phyloP scores from a whole-genome alignment of 306 rosid genomes.

The Psophocarpus tetragonolobus region DNA sequence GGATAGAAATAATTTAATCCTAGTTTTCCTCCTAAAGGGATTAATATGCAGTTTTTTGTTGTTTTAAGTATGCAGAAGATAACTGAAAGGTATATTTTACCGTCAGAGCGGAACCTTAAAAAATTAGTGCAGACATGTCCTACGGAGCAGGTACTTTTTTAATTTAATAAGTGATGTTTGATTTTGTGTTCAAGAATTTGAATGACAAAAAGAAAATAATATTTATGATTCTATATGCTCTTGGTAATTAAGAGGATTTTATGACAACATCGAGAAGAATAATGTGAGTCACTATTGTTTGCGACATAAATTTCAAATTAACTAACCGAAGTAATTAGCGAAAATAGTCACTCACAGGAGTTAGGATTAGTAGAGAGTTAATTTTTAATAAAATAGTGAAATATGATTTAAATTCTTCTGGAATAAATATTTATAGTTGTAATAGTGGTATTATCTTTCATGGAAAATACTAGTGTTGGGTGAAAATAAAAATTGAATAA shows the following conservation, averaged over 20 bases:
- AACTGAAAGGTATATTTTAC: not conserved
- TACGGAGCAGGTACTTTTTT: not conserved
- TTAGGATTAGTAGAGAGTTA: no score
- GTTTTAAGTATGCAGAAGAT: not conserved
- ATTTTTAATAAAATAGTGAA: no score
- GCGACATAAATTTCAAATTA: not conserved
- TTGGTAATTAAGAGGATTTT: not conserved
- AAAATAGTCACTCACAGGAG: no score
- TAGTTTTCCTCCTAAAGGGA: not conserved
- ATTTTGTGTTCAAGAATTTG: not conserved
- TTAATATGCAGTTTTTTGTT: not conserved
- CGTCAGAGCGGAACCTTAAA: not conserved
- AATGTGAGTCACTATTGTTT: not conserved
- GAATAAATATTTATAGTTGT: no score
- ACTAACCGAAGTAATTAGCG: not conserved
- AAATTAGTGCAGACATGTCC: not conserved
- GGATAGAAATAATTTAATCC: not conserved
- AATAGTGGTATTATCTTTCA: no score
- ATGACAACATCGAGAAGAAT: not conserved
- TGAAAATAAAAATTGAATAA: no score
- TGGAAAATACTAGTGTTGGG: no score
- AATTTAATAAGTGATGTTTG: not conserved
- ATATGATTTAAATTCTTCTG: no score
- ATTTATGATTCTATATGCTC: not conserved
- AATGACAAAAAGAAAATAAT: not conserved